Conservation (phyloP, 2,329 filamentous ascomycete genomes). For the Stromatinia cepivora region DNA sequence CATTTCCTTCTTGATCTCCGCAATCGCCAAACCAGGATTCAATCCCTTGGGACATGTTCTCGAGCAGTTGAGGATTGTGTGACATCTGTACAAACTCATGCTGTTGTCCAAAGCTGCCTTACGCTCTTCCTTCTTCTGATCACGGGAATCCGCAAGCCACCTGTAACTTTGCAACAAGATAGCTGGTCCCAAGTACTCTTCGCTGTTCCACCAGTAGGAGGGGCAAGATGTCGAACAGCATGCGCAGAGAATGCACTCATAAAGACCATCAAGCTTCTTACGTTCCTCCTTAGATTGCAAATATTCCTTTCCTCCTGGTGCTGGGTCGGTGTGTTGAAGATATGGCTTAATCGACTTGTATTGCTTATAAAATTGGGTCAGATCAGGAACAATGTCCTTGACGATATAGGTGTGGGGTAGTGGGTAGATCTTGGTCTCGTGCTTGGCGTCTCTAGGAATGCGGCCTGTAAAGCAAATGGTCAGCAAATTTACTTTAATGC, state of each 20-base stretch:
- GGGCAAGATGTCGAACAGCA: constrained; percentile 99
- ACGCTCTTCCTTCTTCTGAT: constrained; percentile 84
- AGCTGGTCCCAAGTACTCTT: constrained; percentile 96
- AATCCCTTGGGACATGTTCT: constrained; percentile 97
- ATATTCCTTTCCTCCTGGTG: constrained; percentile 86
- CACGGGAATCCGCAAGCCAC: constrained; percentile 93
- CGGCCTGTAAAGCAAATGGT: constrained; percentile 62
- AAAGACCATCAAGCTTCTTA: constrained; percentile 90
- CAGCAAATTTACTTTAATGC: constrained; percentile 31
- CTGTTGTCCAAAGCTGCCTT: constrained; percentile 94
- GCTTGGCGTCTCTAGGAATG: constrained; percentile 78
- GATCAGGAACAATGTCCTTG: constrained; percentile 96
- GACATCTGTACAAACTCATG: constrained; percentile 98
- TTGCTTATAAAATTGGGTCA: constrained; percentile 99
- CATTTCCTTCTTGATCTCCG: constrained; percentile 98
- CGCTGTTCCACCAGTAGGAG: constrained; percentile 99
- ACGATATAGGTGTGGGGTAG: constrained; percentile 98
- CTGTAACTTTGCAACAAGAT: constrained; percentile 97
- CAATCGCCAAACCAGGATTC: constrained; percentile 93
- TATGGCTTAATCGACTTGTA: constrained; percentile 99
- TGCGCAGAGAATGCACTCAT: constrained; percentile 98
- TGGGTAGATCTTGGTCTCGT: constrained; percentile 93
- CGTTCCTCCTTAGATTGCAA: constrained; percentile 89
- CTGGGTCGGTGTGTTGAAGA: constrained; percentile 83
- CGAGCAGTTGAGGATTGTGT: constrained; percentile 99